Base-by-base conservation (phyloP, 495 filamentous ascomycete species). In the Amphirosellinia nigrospora region DNA sequence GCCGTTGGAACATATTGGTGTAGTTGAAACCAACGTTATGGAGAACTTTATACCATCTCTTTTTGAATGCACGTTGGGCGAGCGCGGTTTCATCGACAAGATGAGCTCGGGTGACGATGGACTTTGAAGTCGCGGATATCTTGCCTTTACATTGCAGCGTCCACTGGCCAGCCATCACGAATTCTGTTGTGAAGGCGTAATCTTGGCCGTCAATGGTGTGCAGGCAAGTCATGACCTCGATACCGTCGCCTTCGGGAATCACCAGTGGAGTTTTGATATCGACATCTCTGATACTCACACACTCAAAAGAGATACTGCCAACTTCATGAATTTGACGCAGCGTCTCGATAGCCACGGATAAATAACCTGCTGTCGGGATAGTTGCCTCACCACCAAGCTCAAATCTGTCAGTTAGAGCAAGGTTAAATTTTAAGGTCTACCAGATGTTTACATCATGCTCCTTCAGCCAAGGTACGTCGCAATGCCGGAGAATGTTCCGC, bases 191-290 rank as follows among this genome's bases (percentile, higher is more conserved):
- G 45, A 64, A 50, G 16, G 45, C 52, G 30, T 64, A 50, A 36
- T 50, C 19, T 2, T 50, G 41, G 30, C 52, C 43, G 43, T 48
- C 30, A 10, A 45, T 50, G 8, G 23, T 48, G 23, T 48, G 45
- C 43, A 64, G 13, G 28, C 28, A 50, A 30, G 41, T 38, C 10
- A 72, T 36, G 1, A 71, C 71, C 53, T 79, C 76, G 43, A 78
- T 63, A 43, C 74, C 75, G 19, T 75, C 61, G 23, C 74, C 70
- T 13, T 77, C 73, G 23, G 76, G 74, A 19, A 74, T 62, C 15
- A 73, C 67, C 21, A 88, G 70, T 4, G 82, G 82, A 1, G 74
- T 77, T 16, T 78, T 74, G 56, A 87, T 82, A 36, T 70, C 64
- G 5, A 88, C 70, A 19, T 85, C 77, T 7, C 73, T 74, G n/a